Percentiles rank a stretch among this genome's conserved stretches.
Conservation (phyloP, 768 basidiomycete genomes). For the Podaxis sp. region DNA sequence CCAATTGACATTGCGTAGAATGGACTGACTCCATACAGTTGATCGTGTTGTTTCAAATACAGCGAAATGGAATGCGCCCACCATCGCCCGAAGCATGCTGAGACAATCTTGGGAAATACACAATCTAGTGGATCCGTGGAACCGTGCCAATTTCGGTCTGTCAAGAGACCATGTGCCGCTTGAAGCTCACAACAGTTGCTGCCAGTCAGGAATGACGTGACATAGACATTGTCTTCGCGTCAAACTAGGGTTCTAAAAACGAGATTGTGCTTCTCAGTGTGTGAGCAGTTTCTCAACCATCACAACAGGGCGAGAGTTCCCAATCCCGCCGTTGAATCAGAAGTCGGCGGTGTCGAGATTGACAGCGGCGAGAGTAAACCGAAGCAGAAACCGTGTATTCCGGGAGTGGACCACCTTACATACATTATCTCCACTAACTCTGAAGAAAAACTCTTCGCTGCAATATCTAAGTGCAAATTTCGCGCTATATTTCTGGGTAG, state of each 20-base stretch:
- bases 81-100: background rate
- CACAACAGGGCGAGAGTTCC: background rate
- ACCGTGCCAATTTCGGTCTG: background rate
- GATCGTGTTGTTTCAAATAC: constrained; percentile 2
- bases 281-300: background rate
- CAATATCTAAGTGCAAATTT: no score
- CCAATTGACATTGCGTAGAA: background rate
- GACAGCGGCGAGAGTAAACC: constrained; percentile 9
- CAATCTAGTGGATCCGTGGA: background rate
- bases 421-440: background rate
- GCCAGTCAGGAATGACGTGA: constrained; percentile 9
- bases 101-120: background rate
- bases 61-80: background rate
- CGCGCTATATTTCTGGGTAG: no score
- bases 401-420: background rate
- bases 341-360: background rate
- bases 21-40: constrained; percentile 1
- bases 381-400: background rate
- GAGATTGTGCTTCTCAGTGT: background rate
- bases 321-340: background rate
- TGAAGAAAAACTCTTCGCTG: background rate
- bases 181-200: constrained; percentile 6
- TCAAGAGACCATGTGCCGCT: background rate
- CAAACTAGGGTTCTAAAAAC: background rate
- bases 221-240: background rate